Evolutionary conservation across 1,284 basidiomycete species (phyloP), one percentile per base, ranked within the genome.

Genomic region (Ceratobasidium sp.): DNA sequence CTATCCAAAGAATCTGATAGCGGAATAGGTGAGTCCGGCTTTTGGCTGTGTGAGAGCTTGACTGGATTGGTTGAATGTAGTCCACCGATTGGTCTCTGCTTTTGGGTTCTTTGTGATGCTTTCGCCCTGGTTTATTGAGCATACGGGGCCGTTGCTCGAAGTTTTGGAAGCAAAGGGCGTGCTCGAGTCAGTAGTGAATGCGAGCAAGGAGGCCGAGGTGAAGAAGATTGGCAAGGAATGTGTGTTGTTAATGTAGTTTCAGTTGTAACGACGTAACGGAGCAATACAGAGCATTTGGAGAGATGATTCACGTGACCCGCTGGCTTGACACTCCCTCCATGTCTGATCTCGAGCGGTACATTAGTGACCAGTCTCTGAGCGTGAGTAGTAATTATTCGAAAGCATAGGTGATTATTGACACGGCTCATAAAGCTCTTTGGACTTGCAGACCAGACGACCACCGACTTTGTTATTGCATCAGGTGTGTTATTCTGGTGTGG

Each of bases 401-500:
- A 20, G 17, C 29, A 35, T 12, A 22, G 8, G n/a, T 25, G 15
- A 35, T 32, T 56, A 32, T 20, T 56, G 22, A 56, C 20, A 15
- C 17, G 6, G n/a, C 32, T 5, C 43, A 35, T 71, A 1, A 74
- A 93, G 91, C 84, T 94, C 72, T 89, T 95, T 74, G 91, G 90
- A 69, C 85, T 92, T 50, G 87, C 93, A 20, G 91, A 95, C 79
- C 84, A 84, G 72, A 92, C 87, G 72, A 92, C 91, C 70, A 86
- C 93, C 73, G 90, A 93, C 80, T 96, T 89, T 79, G 89, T 96
- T 34, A 82, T 92, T 78, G 92, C 92, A 53, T 87, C 90, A 78
- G 92, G 92, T 90, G 72, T 62, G 86, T 67, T 13, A 49, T 45
- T 58, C 22, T 20, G 65, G 56, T 50, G 50, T 20, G 15, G 17